Base-by-base conservation (phyloP, 768 basidiomycete genomes). In the Podaxis sp. region DNA sequence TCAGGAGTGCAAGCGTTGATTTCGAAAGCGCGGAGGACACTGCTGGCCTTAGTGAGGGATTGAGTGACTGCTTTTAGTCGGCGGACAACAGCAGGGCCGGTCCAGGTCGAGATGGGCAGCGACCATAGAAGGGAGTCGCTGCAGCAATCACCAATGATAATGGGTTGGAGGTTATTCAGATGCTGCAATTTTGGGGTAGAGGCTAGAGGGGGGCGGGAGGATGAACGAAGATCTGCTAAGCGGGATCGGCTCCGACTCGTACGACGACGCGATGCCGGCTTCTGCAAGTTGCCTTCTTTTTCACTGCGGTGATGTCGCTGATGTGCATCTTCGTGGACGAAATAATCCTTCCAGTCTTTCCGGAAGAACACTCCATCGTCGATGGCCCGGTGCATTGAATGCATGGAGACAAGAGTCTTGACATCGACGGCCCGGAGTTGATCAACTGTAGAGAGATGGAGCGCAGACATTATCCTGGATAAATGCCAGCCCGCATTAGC, bases 31-130 rank as follows among this genome's bases (percentile, higher is more conserved):
- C 87, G 84, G 62, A 91, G 77, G 58, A 91, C 72, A 54, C 76
- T 77, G 66, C 80, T 86, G 1, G 88, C 83, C 69, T 85, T 89
- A 56, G 71, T 75, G 51, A 91, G 76, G 17, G 86, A 87, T 70
- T 90, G 89, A 67, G 88, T 90, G 40, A 91, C 80, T 3, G 91
- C 91, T 52, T 88, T 89, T 63, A 91, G 75, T 33, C 90, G 81
- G 54, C 89, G 84, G 41, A 85, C 83, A 61, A 86, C 85, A 41
- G 81, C 84, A 0, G 81, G 67, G 0, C 87, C 76, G 0, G 82
- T 84, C 91, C 91, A 93, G 4, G 81, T 71, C 4, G 86, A 88
- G 2, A 83, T 82, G 13, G 85, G 77, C 2, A 76, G 68, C 0
- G 85, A 81, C 88, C 89, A 90, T 10, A 85, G 78, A 54, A 85